Conservation (phyloP, 805 yeast species). For the Kuraishia piskuri region DNA sequence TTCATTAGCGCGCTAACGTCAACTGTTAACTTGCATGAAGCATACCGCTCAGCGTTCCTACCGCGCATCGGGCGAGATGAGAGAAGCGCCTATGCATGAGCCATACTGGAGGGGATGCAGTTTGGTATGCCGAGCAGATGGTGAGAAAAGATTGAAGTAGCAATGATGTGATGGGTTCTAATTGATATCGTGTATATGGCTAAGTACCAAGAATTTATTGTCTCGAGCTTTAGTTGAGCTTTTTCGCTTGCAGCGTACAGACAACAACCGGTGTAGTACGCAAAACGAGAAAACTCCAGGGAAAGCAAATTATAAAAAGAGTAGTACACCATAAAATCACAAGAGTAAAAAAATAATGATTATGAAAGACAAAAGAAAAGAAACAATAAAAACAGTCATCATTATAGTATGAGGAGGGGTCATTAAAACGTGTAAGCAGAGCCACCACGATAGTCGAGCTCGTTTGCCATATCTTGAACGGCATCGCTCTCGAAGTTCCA, state of each 20-base stretch:
- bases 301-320: not conserved
- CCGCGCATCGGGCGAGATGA: not conserved
- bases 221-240: not conserved
- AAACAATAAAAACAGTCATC: not conserved
- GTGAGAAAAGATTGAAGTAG: no score
- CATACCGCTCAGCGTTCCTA: not conserved
- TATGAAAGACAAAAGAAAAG: not conserved
- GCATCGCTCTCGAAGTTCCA: constrained; percentile 70
- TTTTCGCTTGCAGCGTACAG: not conserved
- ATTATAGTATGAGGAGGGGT: not conserved
- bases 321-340: not conserved
- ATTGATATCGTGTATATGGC: no score
- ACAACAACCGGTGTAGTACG: not conserved
- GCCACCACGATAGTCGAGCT: constrained; percentile 68
- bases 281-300: not conserved
- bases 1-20: not conserved
- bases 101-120: not conserved
- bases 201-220: no score
- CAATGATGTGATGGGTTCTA: no score
- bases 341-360: no score
- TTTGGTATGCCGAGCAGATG: not conserved
- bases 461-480: constrained; percentile 54
- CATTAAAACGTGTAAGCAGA: constrained; percentile 43
- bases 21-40: not conserved
- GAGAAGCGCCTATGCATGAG: not conserved